Percentiles rank a stretch among this genome's conserved stretches.
Evolutionary conservation across 441 rosid species (phyloP).

Genomic region (Populus tomentosa): DNA sequence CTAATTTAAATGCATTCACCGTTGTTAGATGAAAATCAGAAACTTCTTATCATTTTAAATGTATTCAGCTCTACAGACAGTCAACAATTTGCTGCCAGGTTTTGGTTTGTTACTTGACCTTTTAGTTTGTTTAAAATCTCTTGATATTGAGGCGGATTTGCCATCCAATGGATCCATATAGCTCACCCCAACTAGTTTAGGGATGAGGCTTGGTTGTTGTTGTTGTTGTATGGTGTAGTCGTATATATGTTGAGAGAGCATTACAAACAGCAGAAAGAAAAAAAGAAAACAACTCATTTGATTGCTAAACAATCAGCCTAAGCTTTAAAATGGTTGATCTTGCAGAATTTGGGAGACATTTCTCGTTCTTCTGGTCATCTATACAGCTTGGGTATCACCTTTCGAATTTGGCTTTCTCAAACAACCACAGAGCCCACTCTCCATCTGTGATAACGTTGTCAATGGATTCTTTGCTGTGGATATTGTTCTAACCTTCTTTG

Average conservation of each 20-base stretch:
- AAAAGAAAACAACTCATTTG: not conserved
- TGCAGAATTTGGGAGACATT: constrained; percentile 78
- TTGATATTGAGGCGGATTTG: not conserved
- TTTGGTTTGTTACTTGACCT: not conserved
- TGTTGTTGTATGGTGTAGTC: not conserved
- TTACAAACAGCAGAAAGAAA: not conserved
- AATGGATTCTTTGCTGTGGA: constrained; percentile 82
- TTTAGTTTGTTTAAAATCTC: not conserved
- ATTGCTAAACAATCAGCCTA: not conserved
- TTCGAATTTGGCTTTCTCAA: constrained; percentile 76
- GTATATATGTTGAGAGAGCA: not conserved
- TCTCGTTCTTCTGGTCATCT: constrained; percentile 64
- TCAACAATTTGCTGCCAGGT: not conserved
- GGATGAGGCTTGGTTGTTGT: not conserved
- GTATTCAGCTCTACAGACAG: too few relatives aligned
- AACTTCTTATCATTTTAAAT: too few relatives aligned
- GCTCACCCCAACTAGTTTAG: not conserved
- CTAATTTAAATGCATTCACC: not conserved
- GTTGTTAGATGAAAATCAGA: not conserved
- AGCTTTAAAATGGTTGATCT: not conserved
- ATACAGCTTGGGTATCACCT: constrained; percentile 87
- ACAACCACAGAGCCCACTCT: constrained; percentile 47
- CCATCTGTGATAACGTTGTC: constrained; percentile 63
- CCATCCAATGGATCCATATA: not conserved
- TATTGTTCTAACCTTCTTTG: constrained; percentile 75